Evolutionary conservation across 2,329 filamentous ascomycete species (phyloP), one percentile per base, ranked within the genome.

Genomic region (Mycosphaerelloides madeirae): DNA sequence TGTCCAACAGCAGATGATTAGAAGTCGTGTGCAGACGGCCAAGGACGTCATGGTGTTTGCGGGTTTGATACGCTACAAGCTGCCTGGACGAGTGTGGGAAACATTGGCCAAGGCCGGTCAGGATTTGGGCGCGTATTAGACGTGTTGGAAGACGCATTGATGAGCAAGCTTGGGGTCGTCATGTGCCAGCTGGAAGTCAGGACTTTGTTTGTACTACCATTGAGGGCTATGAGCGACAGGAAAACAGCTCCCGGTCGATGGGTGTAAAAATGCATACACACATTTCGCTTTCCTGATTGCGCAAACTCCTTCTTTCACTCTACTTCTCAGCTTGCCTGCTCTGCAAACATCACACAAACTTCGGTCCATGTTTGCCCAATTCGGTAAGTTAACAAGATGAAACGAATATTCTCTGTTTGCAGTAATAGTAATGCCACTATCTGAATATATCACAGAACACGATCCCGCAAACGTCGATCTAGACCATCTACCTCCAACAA

Each of bases 41-140:
- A 82, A 89, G 66, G 91, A 97, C 67, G 69, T 96, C 59, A 95
- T 93, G 73, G 85, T 93, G 12, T 97, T 95, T 72, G 91, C 89
- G 13, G 91, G 89, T 44, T 81, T 95, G 76, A 81, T 97, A 62
- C 83, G 87, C 62, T 97, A 95, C 69, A 83, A 93, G 61, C 78
- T 97, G 70, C 87, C 88, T 39, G 85, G 87, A 29, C 79, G 86
- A 60, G 77, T 97, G 43, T 91, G 94, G 68, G 91, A 96, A 73
- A 86, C 85, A 52, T 72, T 97, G 61, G 90, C 89, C 38, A 80
- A 84, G 62, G 88, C 87, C 31, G 87, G 85, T 38, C 83, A 84
- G 34, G 85, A 89, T 59, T 55, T 68, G 44, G 68, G 67, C 12
- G 63, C 55, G 20, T 68, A 62, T 48, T 64, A 47, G 25, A 39